Evolutionary conservation across 768 basidiomycete species (phyloP).

Genomic region (Podaxis sp.): DNA sequence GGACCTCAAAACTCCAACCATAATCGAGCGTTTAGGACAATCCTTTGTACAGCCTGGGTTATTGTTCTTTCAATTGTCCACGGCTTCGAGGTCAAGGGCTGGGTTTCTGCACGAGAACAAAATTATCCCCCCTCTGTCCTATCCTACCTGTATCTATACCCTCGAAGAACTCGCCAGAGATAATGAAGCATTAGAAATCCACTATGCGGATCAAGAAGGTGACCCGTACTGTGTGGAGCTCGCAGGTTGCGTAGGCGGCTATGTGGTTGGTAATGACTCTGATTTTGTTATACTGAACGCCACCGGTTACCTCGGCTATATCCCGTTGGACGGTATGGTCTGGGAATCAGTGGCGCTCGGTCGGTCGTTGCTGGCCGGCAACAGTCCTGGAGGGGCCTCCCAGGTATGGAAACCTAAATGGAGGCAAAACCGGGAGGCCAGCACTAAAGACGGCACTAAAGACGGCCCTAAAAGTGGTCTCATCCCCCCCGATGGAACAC

Average conservation of each 20-base stretch:
- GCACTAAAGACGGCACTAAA: constrained; percentile 11
- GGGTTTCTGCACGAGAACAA: constrained; percentile 73
- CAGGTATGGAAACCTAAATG: constrained; percentile 55
- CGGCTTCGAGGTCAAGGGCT: constrained; percentile 56
- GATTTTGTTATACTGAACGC: constrained; percentile 80
- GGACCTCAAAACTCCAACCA: constrained; percentile 66
- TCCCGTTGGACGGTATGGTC: constrained; percentile 73
- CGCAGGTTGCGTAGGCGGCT: constrained; percentile 70
- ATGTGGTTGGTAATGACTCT: constrained; percentile 78
- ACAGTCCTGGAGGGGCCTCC: constrained; percentile 46
- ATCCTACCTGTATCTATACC: constrained; percentile 57
- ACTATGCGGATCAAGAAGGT: constrained; percentile 80
- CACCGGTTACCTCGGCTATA: constrained; percentile 76
- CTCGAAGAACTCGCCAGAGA: constrained; percentile 39
- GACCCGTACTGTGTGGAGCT: constrained; percentile 86
- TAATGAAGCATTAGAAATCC: constrained; percentile 44
- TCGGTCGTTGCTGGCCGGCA: constrained; percentile 30
- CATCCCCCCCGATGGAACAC: constrained; percentile 51
- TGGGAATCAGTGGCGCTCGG: constrained; percentile 47
- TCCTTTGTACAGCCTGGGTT: constrained; percentile 59
- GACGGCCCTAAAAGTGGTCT: constrained; percentile 35
- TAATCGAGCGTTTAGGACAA: constrained; percentile 57
- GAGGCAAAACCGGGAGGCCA: constrained; percentile 39
- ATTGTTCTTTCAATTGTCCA: constrained; percentile 81
- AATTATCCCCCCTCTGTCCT: constrained; percentile 70